phyloP scores from a whole-genome alignment of 1,284 basidiomycete species.

The Ustilago crameri region DNA sequence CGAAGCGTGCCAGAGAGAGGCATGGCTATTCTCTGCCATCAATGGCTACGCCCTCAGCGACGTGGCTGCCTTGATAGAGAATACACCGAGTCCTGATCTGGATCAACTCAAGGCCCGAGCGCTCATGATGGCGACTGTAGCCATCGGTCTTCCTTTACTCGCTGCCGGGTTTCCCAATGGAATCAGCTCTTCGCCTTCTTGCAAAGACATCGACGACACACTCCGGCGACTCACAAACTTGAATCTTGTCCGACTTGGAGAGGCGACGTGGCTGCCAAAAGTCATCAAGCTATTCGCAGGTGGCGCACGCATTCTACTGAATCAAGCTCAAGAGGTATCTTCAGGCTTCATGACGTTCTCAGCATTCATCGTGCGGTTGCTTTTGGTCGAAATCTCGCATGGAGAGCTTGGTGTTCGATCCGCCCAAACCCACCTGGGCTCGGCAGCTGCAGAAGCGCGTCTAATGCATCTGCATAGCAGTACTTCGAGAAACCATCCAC shows the following conservation, averaged over 20 bases:
- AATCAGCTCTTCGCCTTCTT: slow-evolving; percentile 6
- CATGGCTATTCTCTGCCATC: slow-evolving; percentile 25
- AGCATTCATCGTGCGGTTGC: slow-evolving; percentile 10
- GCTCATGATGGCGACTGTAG: slow-evolving; percentile 15
- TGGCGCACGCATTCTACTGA: slow-evolving; percentile 13
- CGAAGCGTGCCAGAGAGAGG: slow-evolving; percentile 6
- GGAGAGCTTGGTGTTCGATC: not conserved
- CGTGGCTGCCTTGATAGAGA: slow-evolving; percentile 12
- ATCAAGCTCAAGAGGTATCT: slow-evolving; percentile 6
- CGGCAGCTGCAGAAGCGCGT: slow-evolving; percentile 20
- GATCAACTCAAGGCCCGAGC: slow-evolving; percentile 17
- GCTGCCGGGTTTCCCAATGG: slow-evolving; percentile 1
- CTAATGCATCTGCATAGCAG: slow-evolving; percentile 18
- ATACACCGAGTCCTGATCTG: not conserved
- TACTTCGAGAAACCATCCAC: slow-evolving; percentile 6
- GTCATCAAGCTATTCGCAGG: slow-evolving; percentile 16
- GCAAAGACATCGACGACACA: slow-evolving; percentile 12
- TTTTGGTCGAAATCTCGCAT: slow-evolving; percentile 20
- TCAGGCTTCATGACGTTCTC: slow-evolving; percentile 7
- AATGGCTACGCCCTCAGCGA: slow-evolving; percentile 21
- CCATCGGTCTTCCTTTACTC: slow-evolving; percentile 20
- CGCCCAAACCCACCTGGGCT: slow-evolving; percentile 14
- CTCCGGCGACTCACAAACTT: not conserved
- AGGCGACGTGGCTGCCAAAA: slow-evolving; percentile 6
- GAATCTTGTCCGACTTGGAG: slow-evolving; percentile 1